Conservation (phyloP, 352 stramenopile species). For the Hyaloperonospora brassicae region DNA sequence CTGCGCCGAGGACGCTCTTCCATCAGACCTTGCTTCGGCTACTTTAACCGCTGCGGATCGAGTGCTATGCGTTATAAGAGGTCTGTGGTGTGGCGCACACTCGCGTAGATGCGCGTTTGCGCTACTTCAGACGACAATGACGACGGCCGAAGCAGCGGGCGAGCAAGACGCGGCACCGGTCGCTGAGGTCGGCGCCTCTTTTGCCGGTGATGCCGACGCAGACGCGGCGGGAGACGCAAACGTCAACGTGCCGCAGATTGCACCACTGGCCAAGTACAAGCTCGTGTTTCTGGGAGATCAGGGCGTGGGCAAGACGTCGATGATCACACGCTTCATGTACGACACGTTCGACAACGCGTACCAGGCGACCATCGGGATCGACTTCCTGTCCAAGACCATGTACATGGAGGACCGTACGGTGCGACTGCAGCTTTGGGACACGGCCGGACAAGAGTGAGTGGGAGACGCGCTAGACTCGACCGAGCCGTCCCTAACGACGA, state of each 20-base stretch:
- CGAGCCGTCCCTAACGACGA: too few relatives aligned
- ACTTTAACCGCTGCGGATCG: not conserved
- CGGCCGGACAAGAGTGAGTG: constrained; percentile 92
- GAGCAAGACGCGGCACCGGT: constrained; percentile 17
- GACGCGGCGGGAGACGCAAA: constrained; percentile 23
- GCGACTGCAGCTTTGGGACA: constrained; percentile 98
- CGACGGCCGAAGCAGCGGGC: constrained; percentile 19
- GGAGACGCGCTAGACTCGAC: not conserved
- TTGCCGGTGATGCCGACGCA: constrained; percentile 4
- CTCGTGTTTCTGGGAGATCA: constrained; percentile 94
- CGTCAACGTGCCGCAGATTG: constrained; percentile 76
- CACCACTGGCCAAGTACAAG: constrained; percentile 91
- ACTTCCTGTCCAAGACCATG: constrained; percentile 99
- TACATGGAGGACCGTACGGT: constrained; percentile 98
- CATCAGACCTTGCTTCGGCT: constrained; percentile 11
- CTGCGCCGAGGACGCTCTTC: constrained; percentile 29
- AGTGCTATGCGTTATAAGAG: not conserved
- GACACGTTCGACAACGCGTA: constrained; percentile 96
- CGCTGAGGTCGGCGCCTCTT: constrained; percentile 4
- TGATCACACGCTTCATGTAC: constrained; percentile 99
- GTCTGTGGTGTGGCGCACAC: constrained; percentile 3
- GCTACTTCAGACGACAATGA: constrained; percentile 20
- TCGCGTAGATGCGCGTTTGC: not conserved
- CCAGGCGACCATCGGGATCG: constrained; percentile 99
- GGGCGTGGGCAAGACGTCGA: constrained; percentile 98